Conservation (phyloP, 345 rosid species). For the Dipteronia sinensis region DNA sequence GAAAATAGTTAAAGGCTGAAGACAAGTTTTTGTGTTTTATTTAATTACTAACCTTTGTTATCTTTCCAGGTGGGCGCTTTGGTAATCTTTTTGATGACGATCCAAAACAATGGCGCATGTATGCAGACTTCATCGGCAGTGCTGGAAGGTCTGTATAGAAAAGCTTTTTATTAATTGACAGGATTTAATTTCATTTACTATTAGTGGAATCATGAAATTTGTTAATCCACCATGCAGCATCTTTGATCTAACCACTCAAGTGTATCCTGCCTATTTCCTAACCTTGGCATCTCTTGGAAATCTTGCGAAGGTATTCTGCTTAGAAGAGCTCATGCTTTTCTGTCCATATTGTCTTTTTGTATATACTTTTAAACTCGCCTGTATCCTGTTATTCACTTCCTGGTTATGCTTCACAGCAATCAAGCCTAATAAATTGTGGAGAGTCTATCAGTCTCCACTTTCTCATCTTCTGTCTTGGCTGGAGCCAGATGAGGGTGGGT, state of each 20-base stretch:
- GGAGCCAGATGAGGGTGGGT: slow-evolving; percentile 2
- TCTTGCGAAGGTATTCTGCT: slow-evolving; percentile 78
- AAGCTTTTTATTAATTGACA: slow-evolving; percentile 15
- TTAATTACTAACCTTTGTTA: slow-evolving; percentile 24
- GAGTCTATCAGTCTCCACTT: background rate
- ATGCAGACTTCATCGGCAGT: slow-evolving; percentile 98
- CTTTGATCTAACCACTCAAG: slow-evolving; percentile 86
- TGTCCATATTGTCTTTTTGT: background rate
- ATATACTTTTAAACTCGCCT: background rate
- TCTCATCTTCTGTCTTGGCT: background rate
- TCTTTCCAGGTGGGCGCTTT: slow-evolving; percentile 81
- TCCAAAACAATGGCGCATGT: slow-evolving; percentile 99
- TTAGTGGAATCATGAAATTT: slow-evolving; percentile 14
- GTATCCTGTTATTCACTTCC: background rate
- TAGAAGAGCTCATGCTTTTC: background rate
- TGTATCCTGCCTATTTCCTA: slow-evolving; percentile 90
- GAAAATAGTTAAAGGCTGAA: slow-evolving; percentile 17
- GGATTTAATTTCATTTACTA: slow-evolving; percentile 14
- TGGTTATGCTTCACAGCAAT: background rate
- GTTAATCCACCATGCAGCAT: slow-evolving; percentile 54
- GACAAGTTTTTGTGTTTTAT: slow-evolving; percentile 3
- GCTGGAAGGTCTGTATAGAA: slow-evolving; percentile 71
- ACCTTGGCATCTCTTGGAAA: slow-evolving; percentile 92
- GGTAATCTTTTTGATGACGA: slow-evolving; percentile 93
- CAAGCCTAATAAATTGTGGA: background rate